Evolutionary conservation across 768 basidiomycete species (phyloP), one percentile per base, ranked within the genome.

Genomic region (Suillus americanus): DNA sequence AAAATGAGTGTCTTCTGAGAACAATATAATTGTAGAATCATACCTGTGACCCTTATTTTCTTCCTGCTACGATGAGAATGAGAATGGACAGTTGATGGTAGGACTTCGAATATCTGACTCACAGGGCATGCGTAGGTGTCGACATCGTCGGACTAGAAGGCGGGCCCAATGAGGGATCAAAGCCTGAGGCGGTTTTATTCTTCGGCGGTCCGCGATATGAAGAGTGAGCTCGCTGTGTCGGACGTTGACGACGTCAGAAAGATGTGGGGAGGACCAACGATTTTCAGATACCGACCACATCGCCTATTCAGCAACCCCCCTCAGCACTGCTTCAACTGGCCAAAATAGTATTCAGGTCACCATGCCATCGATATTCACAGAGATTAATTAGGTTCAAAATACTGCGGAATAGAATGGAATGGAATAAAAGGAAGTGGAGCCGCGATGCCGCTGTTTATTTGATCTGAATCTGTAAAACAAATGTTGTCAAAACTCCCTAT

Each of bases 31-130:
- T 13, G 54, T 30, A 9, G 43, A 55, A 61, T 72, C 82, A 51
- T 25, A 90, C 91, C 90, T 67, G 91, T 92, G 65, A 92, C 80
- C 76, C 91, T 85, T 66, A 94, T 90, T 81, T 88, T 89, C 84
- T 90, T 90, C 67, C 82, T 84, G 71, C 86, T 77, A 54, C 8
- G 14, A 37, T 51, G 62, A 54, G 56, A 20, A 70, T 75, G 62
- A 72, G 70, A 43, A 25, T 10, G 35, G 55, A 6, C 38, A 46
- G 53, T 13, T 41, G 23, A 12, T 62, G 1, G 43, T 18, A 30
- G 41, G 33, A 62, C 9, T 41, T 45, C 30, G 50, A 25, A 51
- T 23, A 30, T n/a, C 13, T 10, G 14, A 66, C 75, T 72, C 64
- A 74, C 77, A 69, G 76, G 30, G 67, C 50, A 38, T 74, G 65